Percentiles rank a stretch among this genome's conserved stretches.
Conservation (phyloP, 2,329 filamentous ascomycete genomes). For the Fusarium acutatum region DNA sequence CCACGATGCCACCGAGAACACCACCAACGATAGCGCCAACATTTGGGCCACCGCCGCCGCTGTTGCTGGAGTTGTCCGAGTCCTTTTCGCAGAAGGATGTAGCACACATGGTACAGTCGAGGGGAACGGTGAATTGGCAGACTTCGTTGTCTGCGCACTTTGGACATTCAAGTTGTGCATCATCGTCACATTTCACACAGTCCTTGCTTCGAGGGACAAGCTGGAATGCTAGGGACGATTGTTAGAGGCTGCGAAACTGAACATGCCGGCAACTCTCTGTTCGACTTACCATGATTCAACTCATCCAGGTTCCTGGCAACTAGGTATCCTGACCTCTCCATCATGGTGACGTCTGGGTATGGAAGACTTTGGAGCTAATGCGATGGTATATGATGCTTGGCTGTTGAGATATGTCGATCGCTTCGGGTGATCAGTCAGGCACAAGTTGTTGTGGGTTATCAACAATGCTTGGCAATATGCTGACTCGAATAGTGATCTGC, state of each 20-base stretch:
- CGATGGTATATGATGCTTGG: slow-evolving; percentile 8
- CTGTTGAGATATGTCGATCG: slow-evolving; percentile 36
- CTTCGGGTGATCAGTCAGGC: slow-evolving; percentile 33
- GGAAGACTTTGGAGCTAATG: not conserved
- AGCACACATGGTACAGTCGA: slow-evolving; percentile 58
- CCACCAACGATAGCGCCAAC: slow-evolving; percentile 90
- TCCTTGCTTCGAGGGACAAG: slow-evolving; percentile 52
- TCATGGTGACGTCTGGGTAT: slow-evolving; percentile 26
- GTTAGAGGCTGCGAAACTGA: slow-evolving; percentile 11
- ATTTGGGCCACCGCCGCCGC: slow-evolving; percentile 64
- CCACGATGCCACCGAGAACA: slow-evolving; percentile 83
- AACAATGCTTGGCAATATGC: slow-evolving; percentile 22
- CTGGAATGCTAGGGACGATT: slow-evolving; percentile 40
- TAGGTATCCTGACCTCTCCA: slow-evolving; percentile 35
- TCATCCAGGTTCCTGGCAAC: slow-evolving; percentile 44
- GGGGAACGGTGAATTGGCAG: slow-evolving; percentile 57
- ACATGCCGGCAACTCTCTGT: not conserved
- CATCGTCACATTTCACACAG: slow-evolving; percentile 58
- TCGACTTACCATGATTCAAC: slow-evolving; percentile 43
- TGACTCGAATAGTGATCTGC: slow-evolving; percentile 11
- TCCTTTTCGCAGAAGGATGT: slow-evolving; percentile 55
- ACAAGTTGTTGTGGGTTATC: slow-evolving; percentile 17
- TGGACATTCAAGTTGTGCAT: slow-evolving; percentile 55
- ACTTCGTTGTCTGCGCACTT: slow-evolving; percentile 51
- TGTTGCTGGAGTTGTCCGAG: slow-evolving; percentile 19